These are phyloP conservation scores for Ciborinia camelliae DNA, from an alignment of 2,329 filamentous ascomycete species.

Conservation along the genomic window DNA sequence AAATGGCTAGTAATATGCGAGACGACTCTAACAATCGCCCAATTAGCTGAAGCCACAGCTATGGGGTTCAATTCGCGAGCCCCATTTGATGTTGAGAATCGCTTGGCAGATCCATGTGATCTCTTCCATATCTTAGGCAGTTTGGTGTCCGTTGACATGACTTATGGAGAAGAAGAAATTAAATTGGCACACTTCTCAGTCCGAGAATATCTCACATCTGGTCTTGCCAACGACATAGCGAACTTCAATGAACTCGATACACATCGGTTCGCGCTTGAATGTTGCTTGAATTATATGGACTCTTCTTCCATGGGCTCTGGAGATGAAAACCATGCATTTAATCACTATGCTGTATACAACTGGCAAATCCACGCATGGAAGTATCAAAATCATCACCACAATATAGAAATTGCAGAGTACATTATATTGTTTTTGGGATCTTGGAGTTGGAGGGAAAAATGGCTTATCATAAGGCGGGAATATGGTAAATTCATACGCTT, in stretches of 20 bases:
- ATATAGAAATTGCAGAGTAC: neutral
- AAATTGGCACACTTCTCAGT: slow-evolving; percentile 1
- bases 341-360: too few relatives aligned
- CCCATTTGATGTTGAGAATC: neutral
- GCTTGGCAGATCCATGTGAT: neutral
- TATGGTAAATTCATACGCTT: too few relatives aligned
- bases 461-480: neutral
- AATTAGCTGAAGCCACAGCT: slow-evolving; percentile 8
- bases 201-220: neutral
- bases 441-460: neutral
- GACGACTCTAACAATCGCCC: neutral
- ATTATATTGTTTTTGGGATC: neutral
- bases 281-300: slow-evolving; percentile 1
- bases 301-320: too few relatives aligned
- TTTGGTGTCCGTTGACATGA: neutral
- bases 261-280: neutral
- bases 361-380: too few relatives aligned
- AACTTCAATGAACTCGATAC: neutral
- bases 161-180: neutral
- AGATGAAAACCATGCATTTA: neutral
- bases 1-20: neutral
- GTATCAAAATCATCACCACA: neutral
- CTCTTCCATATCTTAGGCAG: neutral
- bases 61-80: neutral
- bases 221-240: neutral